Base-by-base conservation (phyloP, 768 basidiomycete genomes). In the Leccinum rimulosum region DNA sequence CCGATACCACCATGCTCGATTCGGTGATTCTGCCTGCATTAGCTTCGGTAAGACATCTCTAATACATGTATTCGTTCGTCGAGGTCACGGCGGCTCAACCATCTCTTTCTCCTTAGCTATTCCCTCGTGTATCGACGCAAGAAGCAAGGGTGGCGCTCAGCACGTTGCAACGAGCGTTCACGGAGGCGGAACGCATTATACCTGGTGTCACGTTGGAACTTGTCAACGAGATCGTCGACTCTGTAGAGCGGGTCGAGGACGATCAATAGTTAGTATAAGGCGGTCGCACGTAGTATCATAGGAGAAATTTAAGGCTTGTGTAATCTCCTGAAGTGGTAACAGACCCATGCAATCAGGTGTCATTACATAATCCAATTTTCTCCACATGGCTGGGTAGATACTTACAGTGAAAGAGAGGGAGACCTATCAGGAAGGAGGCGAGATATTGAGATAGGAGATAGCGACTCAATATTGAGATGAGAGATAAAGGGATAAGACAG, bases 11-110 rank as follows among this genome's bases (percentile, higher is more conserved):
- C 22, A 22, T 22, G 22, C 79, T 98, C 38, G 95, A 97, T 68
- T 93, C 93, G 3, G 96, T 99, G 31, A 88, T 98, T 54, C 76
- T 98, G 30, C 97, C 97, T 25, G 95, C 95, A n/a, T 88, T 98
- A 66, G 92, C 95, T 48, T 95, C 93, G 61, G 96, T 98, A 65
- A 73, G 89, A 40, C 9, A 9, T 15, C 77, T 4, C 1, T 22
- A 19, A 33, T 33, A 33, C 12, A 38, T 36, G 52, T 55, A 12
- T n/a, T 56, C 47, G 15, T 25, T 31, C 58, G 40, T 45, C n/a
- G 28, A 25, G 25, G 36, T 47, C 54, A 30, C 55, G 43, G 57
- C 61, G 52, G 50, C 64, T 61, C n/a, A 58, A 43, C 2, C 12
- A 9, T 47, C 45, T 19, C 45, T 25, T 50, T 3, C 15, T 52